Percentiles rank a stretch among this genome's conserved stretches.
These are phyloP conservation scores for Hyaloperonospora brassicae DNA, from an alignment of 352 stramenopile species.

Conservation along the genomic window DNA sequence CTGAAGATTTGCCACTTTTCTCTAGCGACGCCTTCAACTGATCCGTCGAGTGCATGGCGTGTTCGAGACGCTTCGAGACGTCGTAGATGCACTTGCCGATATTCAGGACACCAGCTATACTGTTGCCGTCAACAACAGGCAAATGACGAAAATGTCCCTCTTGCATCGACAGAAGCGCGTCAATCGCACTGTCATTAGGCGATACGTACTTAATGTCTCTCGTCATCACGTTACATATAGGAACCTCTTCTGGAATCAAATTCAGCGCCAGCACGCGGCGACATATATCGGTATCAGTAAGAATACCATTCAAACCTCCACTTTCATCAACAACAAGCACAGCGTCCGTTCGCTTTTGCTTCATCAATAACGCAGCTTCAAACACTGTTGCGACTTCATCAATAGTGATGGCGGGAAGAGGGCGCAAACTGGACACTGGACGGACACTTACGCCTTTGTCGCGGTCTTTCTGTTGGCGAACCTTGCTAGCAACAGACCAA, in stretches of 20 bases:
- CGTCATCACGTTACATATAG: slow-evolving; percentile 90
- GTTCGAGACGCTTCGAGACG: slow-evolving; percentile 94
- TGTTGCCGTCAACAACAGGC: slow-evolving; percentile 86
- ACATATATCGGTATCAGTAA: slow-evolving; percentile 96
- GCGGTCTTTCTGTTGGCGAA: slow-evolving; percentile 60
- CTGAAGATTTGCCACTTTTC: slow-evolving; percentile 62
- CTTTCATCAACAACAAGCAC: slow-evolving; percentile 86
- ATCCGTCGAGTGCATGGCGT: slow-evolving; percentile 75
- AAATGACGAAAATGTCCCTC: slow-evolving; percentile 96
- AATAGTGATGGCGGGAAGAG: slow-evolving; percentile 69
- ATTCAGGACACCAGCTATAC: slow-evolving; percentile 93
- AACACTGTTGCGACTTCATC: slow-evolving; percentile 76
- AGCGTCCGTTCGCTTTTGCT: slow-evolving; percentile 88
- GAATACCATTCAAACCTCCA: slow-evolving; percentile 89
- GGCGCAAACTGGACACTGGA: slow-evolving; percentile 75
- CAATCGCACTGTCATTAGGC: slow-evolving; percentile 90
- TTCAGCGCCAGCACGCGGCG: slow-evolving; percentile 86
- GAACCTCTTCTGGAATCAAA: slow-evolving; percentile 59
- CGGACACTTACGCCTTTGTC: slow-evolving; percentile 73
- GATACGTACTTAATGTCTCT: slow-evolving; percentile 93
- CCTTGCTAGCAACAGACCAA: slow-evolving; percentile 51
- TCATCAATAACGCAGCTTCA: slow-evolving; percentile 85
- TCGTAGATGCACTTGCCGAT: slow-evolving; percentile 99
- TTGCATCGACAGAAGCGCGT: slow-evolving; percentile 96
- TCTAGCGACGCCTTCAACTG: slow-evolving; percentile 78